Evolutionary conservation across 2,329 filamentous ascomycete species (phyloP).

Genomic region (Aureobasidium pullulans): DNA sequence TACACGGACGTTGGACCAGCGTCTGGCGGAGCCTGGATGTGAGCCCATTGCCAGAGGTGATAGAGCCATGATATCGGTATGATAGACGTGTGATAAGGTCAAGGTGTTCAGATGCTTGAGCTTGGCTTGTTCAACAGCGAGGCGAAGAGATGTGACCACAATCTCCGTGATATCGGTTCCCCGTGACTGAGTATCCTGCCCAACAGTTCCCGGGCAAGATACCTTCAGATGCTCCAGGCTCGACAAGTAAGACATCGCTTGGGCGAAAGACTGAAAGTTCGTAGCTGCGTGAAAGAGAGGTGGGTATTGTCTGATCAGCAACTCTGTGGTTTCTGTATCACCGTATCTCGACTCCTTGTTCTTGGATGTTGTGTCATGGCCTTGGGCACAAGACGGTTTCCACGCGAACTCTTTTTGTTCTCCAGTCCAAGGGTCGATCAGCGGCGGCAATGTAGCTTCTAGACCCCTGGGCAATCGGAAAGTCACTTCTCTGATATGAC

Average conservation of each 20-base stretch:
- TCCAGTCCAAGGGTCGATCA: conserved; percentile 69
- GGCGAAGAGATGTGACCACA: conserved; percentile 76
- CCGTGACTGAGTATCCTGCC: conserved; percentile 46
- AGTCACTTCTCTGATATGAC: conserved; percentile 68
- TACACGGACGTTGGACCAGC: conserved; percentile 72
- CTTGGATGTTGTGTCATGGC: conserved; percentile 44
- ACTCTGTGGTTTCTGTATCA: conserved; percentile 68
- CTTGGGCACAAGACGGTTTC: conserved; percentile 60
- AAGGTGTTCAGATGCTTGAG: conserved; percentile 60
- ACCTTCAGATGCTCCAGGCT: conserved; percentile 69
- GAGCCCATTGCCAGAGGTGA: conserved; percentile 66
- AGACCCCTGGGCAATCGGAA: conserved; percentile 70
- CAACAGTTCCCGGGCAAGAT: conserved; percentile 65
- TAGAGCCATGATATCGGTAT: conserved; percentile 68
- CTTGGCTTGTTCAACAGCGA: conserved; percentile 68
- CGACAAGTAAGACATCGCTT: conserved; percentile 60
- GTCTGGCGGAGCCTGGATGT: conserved; percentile 60
- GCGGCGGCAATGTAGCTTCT: conserved; percentile 77
- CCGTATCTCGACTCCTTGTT: conserved; percentile 67
- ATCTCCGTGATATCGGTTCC: conserved; percentile 80
- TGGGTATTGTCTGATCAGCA: conserved; percentile 79
- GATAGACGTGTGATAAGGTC: conserved; percentile 66
- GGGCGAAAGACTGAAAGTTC: conserved; percentile 77
- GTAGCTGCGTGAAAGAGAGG: conserved; percentile 84
- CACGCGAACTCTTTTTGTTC: conserved; percentile 76